Conservation (phyloP, 495 filamentous ascomycete genomes). For the Neurospora pannonica region DNA sequence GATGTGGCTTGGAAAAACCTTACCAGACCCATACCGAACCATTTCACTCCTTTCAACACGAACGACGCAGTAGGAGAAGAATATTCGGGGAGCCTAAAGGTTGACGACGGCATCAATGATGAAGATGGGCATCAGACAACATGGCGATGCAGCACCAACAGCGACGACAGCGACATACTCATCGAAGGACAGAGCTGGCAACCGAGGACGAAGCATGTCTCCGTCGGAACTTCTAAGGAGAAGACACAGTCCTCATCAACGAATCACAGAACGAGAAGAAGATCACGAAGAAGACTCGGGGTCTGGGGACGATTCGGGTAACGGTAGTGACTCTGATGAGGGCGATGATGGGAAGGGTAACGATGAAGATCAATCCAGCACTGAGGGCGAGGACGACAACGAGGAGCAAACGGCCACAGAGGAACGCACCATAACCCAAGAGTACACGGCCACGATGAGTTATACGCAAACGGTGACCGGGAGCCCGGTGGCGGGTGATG, state of each 20-base stretch:
- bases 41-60: background rate
- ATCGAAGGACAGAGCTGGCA: background rate
- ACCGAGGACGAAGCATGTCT: background rate
- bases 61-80: background rate
- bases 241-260: background rate
- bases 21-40: background rate
- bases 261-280: background rate
- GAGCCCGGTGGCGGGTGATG: background rate
- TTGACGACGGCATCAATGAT: background rate
- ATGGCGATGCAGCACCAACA: background rate
- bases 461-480: background rate
- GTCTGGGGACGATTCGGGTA: background rate
- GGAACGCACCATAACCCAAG: background rate
- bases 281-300: background rate
- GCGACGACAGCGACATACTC: background rate
- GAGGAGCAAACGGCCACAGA: background rate
- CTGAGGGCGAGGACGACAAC: background rate
- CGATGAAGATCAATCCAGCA: background rate
- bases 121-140: background rate
- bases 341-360: background rate
- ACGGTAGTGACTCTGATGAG: background rate
- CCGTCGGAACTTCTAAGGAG: background rate
- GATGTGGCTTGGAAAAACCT: background rate
- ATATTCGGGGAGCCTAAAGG: background rate
- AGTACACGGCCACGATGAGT: background rate